Conservation (phyloP, 1,139 yeast species). For the Saccharomycopsis hybrid region DNA sequence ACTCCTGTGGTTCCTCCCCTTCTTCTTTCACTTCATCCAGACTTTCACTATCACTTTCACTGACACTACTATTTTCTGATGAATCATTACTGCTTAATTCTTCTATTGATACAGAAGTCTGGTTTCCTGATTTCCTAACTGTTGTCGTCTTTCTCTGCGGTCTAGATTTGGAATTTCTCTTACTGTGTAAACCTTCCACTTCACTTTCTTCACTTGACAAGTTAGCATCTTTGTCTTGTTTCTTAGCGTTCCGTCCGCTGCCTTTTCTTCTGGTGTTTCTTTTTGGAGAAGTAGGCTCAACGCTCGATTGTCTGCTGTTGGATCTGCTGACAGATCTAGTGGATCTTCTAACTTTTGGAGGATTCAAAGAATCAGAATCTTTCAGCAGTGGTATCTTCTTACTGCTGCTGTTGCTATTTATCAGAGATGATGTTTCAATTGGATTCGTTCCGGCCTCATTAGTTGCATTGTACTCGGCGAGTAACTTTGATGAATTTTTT, state of each 20-base stretch:
- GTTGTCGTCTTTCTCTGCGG: too few relatives aligned
- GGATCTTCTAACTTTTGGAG: background rate
- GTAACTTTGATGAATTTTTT: constrained; percentile 4
- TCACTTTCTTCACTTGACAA: background rate
- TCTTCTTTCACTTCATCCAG: background rate
- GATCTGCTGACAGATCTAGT: background rate
- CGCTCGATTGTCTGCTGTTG: background rate
- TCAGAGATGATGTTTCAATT: background rate
- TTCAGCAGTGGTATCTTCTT: background rate
- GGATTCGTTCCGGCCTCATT: background rate
- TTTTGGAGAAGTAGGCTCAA: background rate
- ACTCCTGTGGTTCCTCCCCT: background rate
- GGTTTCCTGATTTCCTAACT: too few relatives aligned
- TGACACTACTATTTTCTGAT: too few relatives aligned
- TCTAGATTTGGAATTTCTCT: too few relatives aligned
- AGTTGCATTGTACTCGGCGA: background rate
- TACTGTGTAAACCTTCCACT: too few relatives aligned
- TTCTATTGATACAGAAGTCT: too few relatives aligned
- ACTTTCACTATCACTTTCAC: background rate
- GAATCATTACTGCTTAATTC: too few relatives aligned
- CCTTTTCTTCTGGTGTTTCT: too few relatives aligned
- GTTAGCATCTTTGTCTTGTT: background rate
- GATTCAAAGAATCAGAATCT: background rate
- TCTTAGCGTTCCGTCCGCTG: too few relatives aligned
- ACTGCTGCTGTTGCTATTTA: too few relatives aligned